Conservation (phyloP, 2,329 filamentous ascomycete genomes). For the Botryosphaeria dothidea region DNA sequence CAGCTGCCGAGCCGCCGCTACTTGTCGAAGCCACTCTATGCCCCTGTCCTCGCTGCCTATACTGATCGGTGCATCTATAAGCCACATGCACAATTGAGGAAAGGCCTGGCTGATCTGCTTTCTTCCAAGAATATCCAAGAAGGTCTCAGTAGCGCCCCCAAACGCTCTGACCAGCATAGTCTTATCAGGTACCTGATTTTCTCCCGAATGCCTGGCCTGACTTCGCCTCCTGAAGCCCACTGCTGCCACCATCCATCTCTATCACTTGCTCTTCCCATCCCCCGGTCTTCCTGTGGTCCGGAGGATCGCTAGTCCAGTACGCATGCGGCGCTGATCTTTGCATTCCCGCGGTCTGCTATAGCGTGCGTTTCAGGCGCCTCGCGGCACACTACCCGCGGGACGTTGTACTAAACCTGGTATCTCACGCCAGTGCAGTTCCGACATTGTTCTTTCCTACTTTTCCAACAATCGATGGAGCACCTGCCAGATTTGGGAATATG, state of each 20-base stretch:
- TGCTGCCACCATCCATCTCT: background rate
- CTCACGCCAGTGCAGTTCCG: background rate
- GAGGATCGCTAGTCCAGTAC: background rate
- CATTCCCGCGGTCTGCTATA: too few relatives aligned
- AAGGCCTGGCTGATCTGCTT: too few relatives aligned
- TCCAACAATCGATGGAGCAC: too few relatives aligned
- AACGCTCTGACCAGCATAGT: too few relatives aligned
- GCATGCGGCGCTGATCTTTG: background rate
- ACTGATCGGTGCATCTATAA: background rate
- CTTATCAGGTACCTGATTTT: too few relatives aligned
- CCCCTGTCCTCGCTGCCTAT: background rate
- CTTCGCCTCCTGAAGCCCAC: background rate
- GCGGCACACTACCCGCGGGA: background rate
- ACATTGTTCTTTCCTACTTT: too few relatives aligned
- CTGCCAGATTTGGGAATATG: too few relatives aligned
- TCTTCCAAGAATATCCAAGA: too few relatives aligned
- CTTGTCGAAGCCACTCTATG: background rate
- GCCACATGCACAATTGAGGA: background rate
- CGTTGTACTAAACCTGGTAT: background rate
- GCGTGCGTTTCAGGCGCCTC: too few relatives aligned
- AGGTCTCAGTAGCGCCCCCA: too few relatives aligned
- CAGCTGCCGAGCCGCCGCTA: background rate
- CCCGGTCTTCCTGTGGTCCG: background rate
- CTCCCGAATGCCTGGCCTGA: too few relatives aligned
- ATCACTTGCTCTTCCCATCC: background rate